A percentile compares a stretch with the other conserved stretches of the same genome.
phyloP scores from a whole-genome alignment of 768 basidiomycete species.

The Leccinum aurantiacum region DNA sequence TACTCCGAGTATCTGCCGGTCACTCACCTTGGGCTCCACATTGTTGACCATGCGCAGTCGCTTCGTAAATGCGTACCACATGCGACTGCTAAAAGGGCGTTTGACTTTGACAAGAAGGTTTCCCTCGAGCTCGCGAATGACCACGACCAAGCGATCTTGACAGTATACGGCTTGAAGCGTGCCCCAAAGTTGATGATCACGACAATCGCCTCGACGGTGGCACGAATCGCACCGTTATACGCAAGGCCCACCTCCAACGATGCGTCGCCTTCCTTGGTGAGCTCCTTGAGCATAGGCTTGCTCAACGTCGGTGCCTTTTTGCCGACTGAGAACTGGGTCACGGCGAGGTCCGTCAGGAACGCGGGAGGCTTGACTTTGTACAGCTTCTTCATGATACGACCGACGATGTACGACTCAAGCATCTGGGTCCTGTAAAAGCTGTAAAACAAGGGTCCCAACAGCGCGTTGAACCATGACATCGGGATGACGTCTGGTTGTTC shows the following conservation, averaged over 20 bases:
- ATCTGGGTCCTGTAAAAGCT: constrained; percentile 82
- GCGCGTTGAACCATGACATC: constrained; percentile 95
- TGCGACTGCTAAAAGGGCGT: constrained; percentile 89
- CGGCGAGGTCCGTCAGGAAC: constrained; percentile 81
- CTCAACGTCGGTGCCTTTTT: constrained; percentile 80
- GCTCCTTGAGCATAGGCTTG: constrained; percentile 98
- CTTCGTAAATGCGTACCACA: constrained; percentile 93
- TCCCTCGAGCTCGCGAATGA: constrained; percentile 87
- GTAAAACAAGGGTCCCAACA: constrained; percentile 91
- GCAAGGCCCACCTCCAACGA: constrained; percentile 75
- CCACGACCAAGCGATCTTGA: constrained; percentile 86
- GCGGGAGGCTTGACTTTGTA: constrained; percentile 86
- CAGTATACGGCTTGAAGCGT: constrained; percentile 84
- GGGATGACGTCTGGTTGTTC: constrained; percentile 94
- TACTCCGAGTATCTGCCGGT: constrained; percentile 92
- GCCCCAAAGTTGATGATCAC: constrained; percentile 75
- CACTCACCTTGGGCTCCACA: constrained; percentile 93
- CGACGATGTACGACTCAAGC: constrained; percentile 83
- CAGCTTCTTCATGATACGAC: constrained; percentile 89
- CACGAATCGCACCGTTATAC: constrained; percentile 85
- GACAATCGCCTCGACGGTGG: constrained; percentile 88
- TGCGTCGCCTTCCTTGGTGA: constrained; percentile 92
- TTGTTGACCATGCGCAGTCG: constrained; percentile 84
- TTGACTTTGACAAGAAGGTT: constrained; percentile 89
- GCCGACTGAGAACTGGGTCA: constrained; percentile 89